These are phyloP conservation scores for Umbellularia californica DNA, from an alignment of 164 flowering plant genomes.

Conservation along the genomic window DNA sequence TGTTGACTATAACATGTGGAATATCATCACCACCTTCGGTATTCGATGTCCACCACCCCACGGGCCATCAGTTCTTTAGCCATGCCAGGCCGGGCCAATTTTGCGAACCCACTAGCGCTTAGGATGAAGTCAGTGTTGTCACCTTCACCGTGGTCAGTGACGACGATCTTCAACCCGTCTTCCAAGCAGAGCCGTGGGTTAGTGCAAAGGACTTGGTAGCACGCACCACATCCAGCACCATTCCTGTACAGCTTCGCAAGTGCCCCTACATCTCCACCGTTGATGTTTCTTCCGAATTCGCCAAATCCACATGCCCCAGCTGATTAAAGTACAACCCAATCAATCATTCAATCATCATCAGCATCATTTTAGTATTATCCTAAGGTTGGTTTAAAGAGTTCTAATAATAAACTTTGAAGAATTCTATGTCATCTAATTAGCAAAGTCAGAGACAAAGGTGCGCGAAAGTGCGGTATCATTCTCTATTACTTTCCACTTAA, in stretches of 20 bases:
- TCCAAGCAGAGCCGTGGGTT: slow-evolving; percentile 44
- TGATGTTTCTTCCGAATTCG: slow-evolving; percentile 67
- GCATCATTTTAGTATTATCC: too few relatives aligned
- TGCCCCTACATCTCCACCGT: slow-evolving; percentile 61
- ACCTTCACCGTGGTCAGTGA: slow-evolving; percentile 80
- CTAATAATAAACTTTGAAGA: too few relatives aligned
- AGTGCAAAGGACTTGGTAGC: slow-evolving; percentile 88
- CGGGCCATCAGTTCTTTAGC: slow-evolving; percentile 39
- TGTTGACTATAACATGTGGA: too few relatives aligned
- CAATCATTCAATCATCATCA: neutral
- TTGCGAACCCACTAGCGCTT: slow-evolving; percentile 48
- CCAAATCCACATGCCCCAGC: slow-evolving; percentile 93
- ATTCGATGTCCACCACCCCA: slow-evolving; percentile 79
- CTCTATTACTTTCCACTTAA: too few relatives aligned
- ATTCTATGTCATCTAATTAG: too few relatives aligned
- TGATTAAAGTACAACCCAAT: slow-evolving; percentile 15
- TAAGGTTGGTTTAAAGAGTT: too few relatives aligned
- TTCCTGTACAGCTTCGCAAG: slow-evolving; percentile 57
- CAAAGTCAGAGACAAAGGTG: too few relatives aligned
- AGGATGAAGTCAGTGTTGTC: slow-evolving; percentile 80
- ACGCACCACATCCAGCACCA: slow-evolving; percentile 84
- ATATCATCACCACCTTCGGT: slow-evolving; percentile 25
- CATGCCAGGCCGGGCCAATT: slow-evolving; percentile 41
- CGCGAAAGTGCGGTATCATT: too few relatives aligned
- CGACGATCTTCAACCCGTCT: slow-evolving; percentile 58